These are phyloP conservation scores for Podochytrium sp. DNA, from an alignment of 192 early-diverging fungal genomes.

Conservation along the genomic window DNA sequence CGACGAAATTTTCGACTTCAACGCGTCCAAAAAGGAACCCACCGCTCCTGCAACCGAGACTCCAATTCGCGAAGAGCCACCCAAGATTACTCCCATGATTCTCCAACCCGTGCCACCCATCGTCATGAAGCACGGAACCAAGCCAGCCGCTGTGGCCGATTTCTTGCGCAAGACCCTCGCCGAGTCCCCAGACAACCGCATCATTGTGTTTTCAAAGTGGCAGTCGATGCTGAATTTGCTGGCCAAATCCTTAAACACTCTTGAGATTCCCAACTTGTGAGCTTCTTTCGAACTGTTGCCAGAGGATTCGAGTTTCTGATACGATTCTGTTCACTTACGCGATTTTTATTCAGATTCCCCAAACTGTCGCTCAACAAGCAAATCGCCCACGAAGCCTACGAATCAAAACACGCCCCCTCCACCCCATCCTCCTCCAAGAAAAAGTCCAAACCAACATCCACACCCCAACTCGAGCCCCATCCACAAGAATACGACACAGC, in stretches of 20 bases:
- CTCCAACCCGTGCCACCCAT: slow-evolving; percentile 14
- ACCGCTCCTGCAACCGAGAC: neutral
- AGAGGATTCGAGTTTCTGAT: neutral
- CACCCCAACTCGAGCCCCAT: neutral
- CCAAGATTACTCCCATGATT: neutral
- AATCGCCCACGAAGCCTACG: neutral
- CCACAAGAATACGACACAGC: neutral
- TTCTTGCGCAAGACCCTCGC: slow-evolving; percentile 18
- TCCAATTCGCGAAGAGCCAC: neutral
- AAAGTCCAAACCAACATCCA: neutral
- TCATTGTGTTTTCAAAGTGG: slow-evolving; percentile 32
- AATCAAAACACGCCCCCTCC: neutral
- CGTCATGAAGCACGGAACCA: slow-evolving; percentile 22
- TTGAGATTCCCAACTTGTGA: slow-evolving; percentile 21
- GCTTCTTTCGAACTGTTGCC: neutral
- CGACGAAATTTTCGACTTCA: slow-evolving; percentile 11
- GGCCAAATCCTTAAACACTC: neutral
- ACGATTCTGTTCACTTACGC: neutral
- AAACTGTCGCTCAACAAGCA: neutral
- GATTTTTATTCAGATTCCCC: slow-evolving; percentile 16
- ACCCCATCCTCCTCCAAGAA: neutral
- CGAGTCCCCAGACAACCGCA: slow-evolving; percentile 11
- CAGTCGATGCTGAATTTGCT: slow-evolving; percentile 24
- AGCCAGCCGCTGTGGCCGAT: slow-evolving; percentile 22
- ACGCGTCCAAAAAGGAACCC: neutral